Conservation (phyloP, 192 early-diverging fungal species). For the Rhizophagus clarus region DNA sequence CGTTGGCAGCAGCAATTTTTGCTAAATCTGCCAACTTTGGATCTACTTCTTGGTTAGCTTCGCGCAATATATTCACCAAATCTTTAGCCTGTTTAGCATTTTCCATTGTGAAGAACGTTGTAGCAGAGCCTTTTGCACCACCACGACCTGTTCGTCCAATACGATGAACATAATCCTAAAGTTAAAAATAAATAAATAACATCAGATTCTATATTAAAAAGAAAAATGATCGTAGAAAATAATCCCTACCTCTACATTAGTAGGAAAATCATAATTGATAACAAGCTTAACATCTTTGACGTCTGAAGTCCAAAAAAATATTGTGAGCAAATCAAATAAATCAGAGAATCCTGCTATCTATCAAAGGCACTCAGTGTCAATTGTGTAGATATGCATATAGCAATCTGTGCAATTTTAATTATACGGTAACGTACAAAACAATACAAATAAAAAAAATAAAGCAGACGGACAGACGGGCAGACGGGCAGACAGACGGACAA, state of each 20-base stretch:
- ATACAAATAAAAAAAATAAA: slow-evolving; percentile 8
- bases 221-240: neutral
- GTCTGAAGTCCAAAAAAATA: slow-evolving; percentile 53
- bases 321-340: slow-evolving; percentile 39
- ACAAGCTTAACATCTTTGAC: slow-evolving; percentile 97
- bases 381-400: slow-evolving; percentile 17
- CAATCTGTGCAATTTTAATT: slow-evolving; percentile 22
- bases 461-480: slow-evolving; percentile 6
- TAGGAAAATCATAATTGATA: slow-evolving; percentile 96
- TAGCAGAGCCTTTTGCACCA: slow-evolving; percentile 83
- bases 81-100: slow-evolving; percentile 84
- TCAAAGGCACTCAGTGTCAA: slow-evolving; percentile 12
- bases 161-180: slow-evolving; percentile 86
- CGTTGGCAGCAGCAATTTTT: slow-evolving; percentile 45
- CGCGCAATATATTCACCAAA: slow-evolving; percentile 82
- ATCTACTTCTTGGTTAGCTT: slow-evolving; percentile 90
- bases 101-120: slow-evolving; percentile 92
- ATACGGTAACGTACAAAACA: neutral
- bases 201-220: neutral
- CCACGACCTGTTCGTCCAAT: slow-evolving; percentile 98
- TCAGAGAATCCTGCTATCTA: neutral
- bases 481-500: slow-evolving; percentile 4
- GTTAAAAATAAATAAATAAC: slow-evolving; percentile 25
- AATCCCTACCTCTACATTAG: slow-evolving; percentile 64
- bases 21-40: slow-evolving; percentile 74